Evolutionary conservation across 2,329 filamentous ascomycete genomes (phyloP).

Genomic region (Aspergillus fijiensis): DNA sequence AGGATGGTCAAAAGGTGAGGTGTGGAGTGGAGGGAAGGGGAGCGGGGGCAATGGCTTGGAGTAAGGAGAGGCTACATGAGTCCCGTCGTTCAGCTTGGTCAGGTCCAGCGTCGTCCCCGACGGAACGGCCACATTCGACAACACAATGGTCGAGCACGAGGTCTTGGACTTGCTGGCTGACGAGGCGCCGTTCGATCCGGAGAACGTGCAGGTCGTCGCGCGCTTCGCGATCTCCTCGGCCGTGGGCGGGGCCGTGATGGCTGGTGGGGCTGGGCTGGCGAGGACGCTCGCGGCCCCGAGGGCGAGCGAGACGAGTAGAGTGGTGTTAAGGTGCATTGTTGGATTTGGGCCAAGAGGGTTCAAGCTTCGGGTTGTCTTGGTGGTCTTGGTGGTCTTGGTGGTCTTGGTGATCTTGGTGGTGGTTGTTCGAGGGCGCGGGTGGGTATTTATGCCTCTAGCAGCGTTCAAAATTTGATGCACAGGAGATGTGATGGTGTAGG

Average conservation of each 20-base stretch:
- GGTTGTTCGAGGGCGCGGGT: too few relatives aligned
- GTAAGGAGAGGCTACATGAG: not conserved
- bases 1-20: too few relatives aligned
- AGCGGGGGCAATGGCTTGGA: too few relatives aligned
- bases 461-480: rapidly evolving
- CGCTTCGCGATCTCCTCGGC: not conserved
- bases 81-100: conserved; percentile 3
- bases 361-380: too few relatives aligned
- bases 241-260: not conserved
- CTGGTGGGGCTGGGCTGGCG: not conserved
- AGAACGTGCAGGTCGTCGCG: conserved; percentile 1
- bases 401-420: too few relatives aligned
- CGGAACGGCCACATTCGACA: conserved; percentile 1
- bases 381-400: too few relatives aligned
- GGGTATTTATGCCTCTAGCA: too few relatives aligned
- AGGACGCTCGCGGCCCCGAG: not conserved
- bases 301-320: not conserved
- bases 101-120: not conserved
- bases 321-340: not conserved
- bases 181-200: not conserved
- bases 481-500: too few relatives aligned
- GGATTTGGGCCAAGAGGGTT: too few relatives aligned
- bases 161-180: conserved; percentile 4
- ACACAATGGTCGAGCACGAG: conserved; percentile 2
- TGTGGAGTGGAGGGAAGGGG: too few relatives aligned